phyloP scores from a whole-genome alignment of 495 filamentous ascomycete species.

The Bacidia gigantensis region DNA sequence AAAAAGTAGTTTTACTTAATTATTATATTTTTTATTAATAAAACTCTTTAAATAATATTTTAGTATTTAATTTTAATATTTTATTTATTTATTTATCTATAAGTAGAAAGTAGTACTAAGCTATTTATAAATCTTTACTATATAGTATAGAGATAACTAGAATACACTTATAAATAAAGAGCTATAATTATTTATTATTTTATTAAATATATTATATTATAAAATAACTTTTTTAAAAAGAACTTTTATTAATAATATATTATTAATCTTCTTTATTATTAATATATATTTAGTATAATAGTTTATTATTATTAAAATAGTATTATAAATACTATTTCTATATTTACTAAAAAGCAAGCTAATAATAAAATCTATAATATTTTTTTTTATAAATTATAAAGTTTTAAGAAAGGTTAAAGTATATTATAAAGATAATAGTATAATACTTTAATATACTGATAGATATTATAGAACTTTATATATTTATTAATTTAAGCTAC shows the following conservation, averaged over 20 bases:
- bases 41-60: neutral
- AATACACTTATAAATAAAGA: neutral
- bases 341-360: neutral
- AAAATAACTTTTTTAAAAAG: too few relatives aligned
- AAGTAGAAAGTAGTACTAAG: too few relatives aligned
- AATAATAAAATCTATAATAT: too few relatives aligned
- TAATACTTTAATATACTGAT: neutral
- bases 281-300: neutral
- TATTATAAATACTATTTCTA: neutral
- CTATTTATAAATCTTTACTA: neutral
- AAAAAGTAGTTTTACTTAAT: neutral
- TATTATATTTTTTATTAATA: neutral
- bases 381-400: neutral
- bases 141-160: neutral
- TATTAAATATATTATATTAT: neutral
- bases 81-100: neutral
- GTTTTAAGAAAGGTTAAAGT: too few relatives aligned
- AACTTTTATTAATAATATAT: too few relatives aligned
- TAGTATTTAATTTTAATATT: conserved; percentile 1
- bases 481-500: neutral
- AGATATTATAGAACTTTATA: neutral
- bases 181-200: too few relatives aligned
- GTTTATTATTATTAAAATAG: too few relatives aligned
- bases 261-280: conserved; percentile 1
- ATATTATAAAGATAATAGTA: neutral